These are phyloP conservation scores for Ophiostoma fasciatum DNA, from an alignment of 2,329 filamentous ascomycete species.

Conservation along the genomic window DNA sequence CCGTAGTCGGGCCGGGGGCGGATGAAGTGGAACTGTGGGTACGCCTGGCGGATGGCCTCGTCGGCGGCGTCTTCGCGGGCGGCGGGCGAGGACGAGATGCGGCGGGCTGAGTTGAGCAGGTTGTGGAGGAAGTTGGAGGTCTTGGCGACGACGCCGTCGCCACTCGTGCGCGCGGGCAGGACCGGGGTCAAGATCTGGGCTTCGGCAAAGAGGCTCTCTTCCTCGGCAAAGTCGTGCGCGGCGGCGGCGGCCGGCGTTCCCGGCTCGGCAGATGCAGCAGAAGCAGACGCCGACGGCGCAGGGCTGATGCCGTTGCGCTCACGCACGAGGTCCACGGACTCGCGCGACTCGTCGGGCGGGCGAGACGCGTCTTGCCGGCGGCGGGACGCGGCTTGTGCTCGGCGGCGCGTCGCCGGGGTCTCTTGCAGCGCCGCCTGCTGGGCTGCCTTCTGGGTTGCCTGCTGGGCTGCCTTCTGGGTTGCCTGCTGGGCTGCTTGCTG, in stretches of 20 bases:
- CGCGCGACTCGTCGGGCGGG: not conserved
- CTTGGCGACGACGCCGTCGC: slow-evolving; percentile 5
- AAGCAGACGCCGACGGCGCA: too few species aligned
- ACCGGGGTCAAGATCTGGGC: slow-evolving; percentile 18
- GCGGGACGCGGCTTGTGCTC: too few species aligned
- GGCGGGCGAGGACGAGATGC: not conserved
- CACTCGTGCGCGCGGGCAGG: not conserved
- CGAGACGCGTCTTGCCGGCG: not conserved
- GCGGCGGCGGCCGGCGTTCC: too few species aligned
- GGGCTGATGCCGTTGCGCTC: too few species aligned
- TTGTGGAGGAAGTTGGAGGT: slow-evolving; percentile 9
- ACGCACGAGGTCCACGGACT: slow-evolving; percentile 4
- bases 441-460: too few species aligned
- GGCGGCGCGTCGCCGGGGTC: too few species aligned
- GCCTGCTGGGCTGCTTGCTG: too few species aligned
- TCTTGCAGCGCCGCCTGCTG: too few species aligned
- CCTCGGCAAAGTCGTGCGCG: slow-evolving; percentile 20
- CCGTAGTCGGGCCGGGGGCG: slow-evolving; percentile 5
- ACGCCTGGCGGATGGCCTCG: slow-evolving; percentile 9
- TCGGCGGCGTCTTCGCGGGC: slow-evolving; percentile 3
- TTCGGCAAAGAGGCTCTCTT: slow-evolving; percentile 20
- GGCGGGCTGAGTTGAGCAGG: slow-evolving; percentile 10
- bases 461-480: too few species aligned
- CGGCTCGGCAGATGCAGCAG: too few species aligned
- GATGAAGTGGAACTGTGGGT: slow-evolving; percentile 10